Base-by-base conservation (phyloP, 1,139 yeast genomes). In the Geotrichum fermentans region DNA sequence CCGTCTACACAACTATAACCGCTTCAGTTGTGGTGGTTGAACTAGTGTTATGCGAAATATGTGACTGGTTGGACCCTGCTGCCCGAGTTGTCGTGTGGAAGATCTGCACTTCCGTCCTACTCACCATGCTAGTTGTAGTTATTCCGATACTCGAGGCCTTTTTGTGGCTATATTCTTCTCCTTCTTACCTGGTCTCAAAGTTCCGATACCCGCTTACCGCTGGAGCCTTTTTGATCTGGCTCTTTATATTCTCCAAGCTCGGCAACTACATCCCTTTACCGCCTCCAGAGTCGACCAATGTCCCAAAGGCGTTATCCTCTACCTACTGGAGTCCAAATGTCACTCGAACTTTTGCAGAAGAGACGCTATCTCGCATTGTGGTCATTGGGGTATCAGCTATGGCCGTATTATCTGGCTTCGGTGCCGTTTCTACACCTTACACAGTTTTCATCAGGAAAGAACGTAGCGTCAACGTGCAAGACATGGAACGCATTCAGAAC, bases 341-440 rank as follows among this genome's bases (percentile, higher is more conserved):
- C 74, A 73, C 54, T 52, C 59, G 55, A 33, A 49, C 46, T 7
- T 52, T 62, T 43, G 55, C 60, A 18, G 69, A 63, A 43, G 67
- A 64, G 44, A 56, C 67, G 20, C 72, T 82, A 33, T 80, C 83
- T 46, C 78, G 83, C 54, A 68, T 85, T 3, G 81, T 86, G 2
- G 74, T 85, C 45, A 73, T 80, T 14, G 95, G 95, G 1, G 80
- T 85, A 22, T 79, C 87, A 0, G 69, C 82, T 35, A 81, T 84
- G 74, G 88, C 90, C 0, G 63, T 78, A 0, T 67, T 86, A 35
- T 81, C 89, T 2, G 95, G 94, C 0, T 71, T 85, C 40, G 92
- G 92, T 1, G 81, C 89, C 10, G 78, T 80, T 14, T 74, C 89
- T n/a, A 81, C 88, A 0, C 80, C 84, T 1, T 77, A 75, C 67